A percentile compares a stretch with the other conserved stretches of the same genome.
phyloP scores from a whole-genome alignment of 305 asterid genomes.

The Fraxinus sp. region DNA sequence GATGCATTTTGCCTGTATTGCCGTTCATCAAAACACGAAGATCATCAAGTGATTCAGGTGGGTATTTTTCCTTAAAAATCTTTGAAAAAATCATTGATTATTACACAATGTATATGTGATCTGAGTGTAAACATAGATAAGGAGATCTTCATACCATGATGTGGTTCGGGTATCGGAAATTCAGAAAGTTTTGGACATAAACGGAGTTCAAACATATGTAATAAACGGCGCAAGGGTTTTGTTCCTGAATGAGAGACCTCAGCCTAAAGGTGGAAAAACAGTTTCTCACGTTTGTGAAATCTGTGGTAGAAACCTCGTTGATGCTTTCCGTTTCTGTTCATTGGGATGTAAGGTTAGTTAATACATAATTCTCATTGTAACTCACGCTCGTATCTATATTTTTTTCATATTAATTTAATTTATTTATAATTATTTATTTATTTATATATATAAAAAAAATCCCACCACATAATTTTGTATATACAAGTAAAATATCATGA shows the following conservation, averaged over 20 bases:
- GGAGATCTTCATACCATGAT: constrained; percentile 95
- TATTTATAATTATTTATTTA: constrained; percentile 8
- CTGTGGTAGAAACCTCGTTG: constrained; percentile 75
- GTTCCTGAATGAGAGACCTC: constrained; percentile 81
- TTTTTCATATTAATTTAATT: constrained; percentile 5
- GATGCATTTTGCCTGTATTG: constrained; percentile 81
- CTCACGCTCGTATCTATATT: neutral
- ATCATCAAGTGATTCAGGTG: constrained; percentile 97
- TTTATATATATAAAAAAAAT: constrained; percentile 6
- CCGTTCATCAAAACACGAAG: constrained; percentile 77
- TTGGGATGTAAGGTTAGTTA: constrained; percentile 69
- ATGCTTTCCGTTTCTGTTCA: constrained; percentile 76
- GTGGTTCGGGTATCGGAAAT: constrained; percentile 92
- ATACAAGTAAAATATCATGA: constrained; percentile 15
- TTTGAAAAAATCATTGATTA: neutral
- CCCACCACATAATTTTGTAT: constrained; percentile 20
- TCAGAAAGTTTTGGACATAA: constrained; percentile 66
- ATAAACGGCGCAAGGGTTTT: constrained; percentile 86
- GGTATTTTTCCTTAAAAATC: neutral
- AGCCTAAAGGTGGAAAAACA: constrained; percentile 75
- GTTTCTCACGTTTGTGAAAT: constrained; percentile 72
- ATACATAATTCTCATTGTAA: neutral
- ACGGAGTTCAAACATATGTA: constrained; percentile 78
- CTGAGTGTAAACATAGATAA: constrained; percentile 47
- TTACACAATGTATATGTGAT: neutral